Conservation (phyloP, 163 green algal species). For the Prototheca wickerhamii region DNA sequence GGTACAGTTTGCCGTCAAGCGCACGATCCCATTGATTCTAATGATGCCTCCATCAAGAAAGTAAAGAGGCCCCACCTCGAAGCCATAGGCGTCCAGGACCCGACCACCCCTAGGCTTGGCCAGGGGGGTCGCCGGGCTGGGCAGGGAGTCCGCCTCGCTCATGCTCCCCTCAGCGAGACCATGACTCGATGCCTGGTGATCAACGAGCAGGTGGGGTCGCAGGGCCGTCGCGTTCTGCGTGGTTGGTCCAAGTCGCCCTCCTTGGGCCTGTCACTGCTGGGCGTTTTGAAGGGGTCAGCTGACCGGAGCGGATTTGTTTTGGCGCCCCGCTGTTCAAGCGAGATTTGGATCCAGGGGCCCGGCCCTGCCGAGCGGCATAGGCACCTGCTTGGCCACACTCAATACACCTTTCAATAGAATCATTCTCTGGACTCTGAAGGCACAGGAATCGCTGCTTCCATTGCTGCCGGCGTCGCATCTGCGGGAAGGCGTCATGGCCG, state of each 20-base stretch:
- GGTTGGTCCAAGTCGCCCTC: too few species aligned
- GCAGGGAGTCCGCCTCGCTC: too few species aligned
- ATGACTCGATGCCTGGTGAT: too few species aligned
- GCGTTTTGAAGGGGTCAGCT: not conserved
- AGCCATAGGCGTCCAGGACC: constrained; percentile 31
- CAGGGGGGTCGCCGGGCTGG: not conserved
- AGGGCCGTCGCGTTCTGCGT: too few species aligned
- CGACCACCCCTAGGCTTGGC: not conserved
- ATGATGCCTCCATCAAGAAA: not conserved
- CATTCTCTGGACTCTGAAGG: too few species aligned
- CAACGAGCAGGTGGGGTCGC: too few species aligned
- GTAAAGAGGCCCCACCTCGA: constrained; percentile 14
- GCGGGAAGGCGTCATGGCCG: not conserved
- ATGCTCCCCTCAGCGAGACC: too few species aligned
- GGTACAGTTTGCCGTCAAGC: not conserved
- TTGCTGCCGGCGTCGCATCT: not conserved
- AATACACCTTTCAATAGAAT: too few species aligned
- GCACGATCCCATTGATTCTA: not conserved
- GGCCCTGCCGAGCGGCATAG: not conserved
- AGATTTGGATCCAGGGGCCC: not conserved
- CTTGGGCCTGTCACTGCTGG: too few species aligned
- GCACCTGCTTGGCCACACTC: too few species aligned
- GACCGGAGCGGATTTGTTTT: not conserved
- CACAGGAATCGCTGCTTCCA: too few species aligned
- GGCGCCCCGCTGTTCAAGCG: not conserved